Evolutionary conservation across 169 alveolate genomes (phyloP).

Genomic region (Hepatocystis sp.): DNA sequence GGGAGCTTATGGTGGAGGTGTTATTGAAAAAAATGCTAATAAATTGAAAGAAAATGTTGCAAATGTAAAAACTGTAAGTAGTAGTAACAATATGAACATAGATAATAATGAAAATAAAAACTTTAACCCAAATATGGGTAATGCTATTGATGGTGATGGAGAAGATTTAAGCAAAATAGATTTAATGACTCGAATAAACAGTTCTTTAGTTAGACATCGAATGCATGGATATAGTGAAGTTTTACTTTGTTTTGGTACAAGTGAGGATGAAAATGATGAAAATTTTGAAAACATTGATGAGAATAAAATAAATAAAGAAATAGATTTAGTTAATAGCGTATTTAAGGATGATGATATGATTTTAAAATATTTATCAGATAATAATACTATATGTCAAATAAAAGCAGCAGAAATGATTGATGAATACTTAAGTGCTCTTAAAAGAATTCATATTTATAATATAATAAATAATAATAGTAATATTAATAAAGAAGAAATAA

Average conservation of each 20-base stretch:
- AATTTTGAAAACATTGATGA: background rate
- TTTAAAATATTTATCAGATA: slow-evolving; percentile 37
- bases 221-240: slow-evolving; percentile 59
- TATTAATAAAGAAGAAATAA: slow-evolving; percentile 46
- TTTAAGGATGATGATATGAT: slow-evolving; percentile 54
- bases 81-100: background rate
- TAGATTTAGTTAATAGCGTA: slow-evolving; percentile 6
- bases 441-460: slow-evolving; percentile 26
- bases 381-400: slow-evolving; percentile 55
- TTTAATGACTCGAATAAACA: slow-evolving; percentile 23
- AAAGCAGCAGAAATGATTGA: slow-evolving; percentile 65
- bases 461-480: slow-evolving; percentile 1
- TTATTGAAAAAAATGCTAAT: slow-evolving; percentile 34
- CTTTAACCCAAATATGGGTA: background rate
- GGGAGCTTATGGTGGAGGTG: slow-evolving; percentile 75
- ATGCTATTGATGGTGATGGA: slow-evolving; percentile 9
- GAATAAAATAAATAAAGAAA: slow-evolving; percentile 17
- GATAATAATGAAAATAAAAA: background rate
- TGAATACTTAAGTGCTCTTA: slow-evolving; percentile 18
- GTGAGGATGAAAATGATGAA: background rate
- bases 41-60: slow-evolving; percentile 3
- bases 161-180: slow-evolving; percentile 19
- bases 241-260: slow-evolving; percentile 19
- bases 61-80: slow-evolving; percentile 3
- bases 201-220: slow-evolving; percentile 20